Evolutionary conservation across 202 grass and related monocot species (phyloP), one percentile per base, ranked within the genome.

Genomic region (Cymbopogon flexuosus): DNA sequence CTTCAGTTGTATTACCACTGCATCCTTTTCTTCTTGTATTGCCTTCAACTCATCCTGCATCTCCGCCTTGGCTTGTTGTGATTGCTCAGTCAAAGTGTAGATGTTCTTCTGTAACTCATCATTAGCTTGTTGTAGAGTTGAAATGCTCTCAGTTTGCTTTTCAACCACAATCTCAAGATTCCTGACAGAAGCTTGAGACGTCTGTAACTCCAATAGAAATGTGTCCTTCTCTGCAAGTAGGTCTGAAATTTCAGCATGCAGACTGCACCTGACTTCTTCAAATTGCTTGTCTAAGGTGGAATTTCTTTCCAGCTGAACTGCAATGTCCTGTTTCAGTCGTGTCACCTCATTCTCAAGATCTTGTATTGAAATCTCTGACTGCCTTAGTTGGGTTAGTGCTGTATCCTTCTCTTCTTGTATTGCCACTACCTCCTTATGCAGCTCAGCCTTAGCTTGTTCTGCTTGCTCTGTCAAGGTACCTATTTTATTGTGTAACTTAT

Each of bases 131-230:
- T 89, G 79, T 41, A 90, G 77, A 65, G 49, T 52, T 71, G 72
- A 81, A 84, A 84, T 54, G 35, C 34, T 64, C 13, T 23, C 80
- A 37, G 30, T 90, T 72, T 76, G 76, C 58, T 66, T 70, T 87
- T 81, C 76, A 68, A 88, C 8, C 19, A 70, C 58, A 31, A 5
- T 84, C 85, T 88, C 87, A 36, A 89, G 36, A 65, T 92, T 87
- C 69, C 27, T 81, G 23, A 68, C 60, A 60, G 81, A 83, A 88
- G 42, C 63, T 21, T 68, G 79, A 78, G 88, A 83, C 22, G 33
- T n/a, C 6, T 90, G 76, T 51, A 88, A 88, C 59, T 93, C 80
- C 70, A 65, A 63, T 41, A 76, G 52, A 49, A 73, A 22, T 86
- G 70, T 22, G 8, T 84, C 79, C n/a, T 92, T 91, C 70, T 91